These are phyloP conservation scores for Fusarium sp. DNA, from an alignment of 2,329 filamentous ascomycete genomes.

Conservation along the genomic window DNA sequence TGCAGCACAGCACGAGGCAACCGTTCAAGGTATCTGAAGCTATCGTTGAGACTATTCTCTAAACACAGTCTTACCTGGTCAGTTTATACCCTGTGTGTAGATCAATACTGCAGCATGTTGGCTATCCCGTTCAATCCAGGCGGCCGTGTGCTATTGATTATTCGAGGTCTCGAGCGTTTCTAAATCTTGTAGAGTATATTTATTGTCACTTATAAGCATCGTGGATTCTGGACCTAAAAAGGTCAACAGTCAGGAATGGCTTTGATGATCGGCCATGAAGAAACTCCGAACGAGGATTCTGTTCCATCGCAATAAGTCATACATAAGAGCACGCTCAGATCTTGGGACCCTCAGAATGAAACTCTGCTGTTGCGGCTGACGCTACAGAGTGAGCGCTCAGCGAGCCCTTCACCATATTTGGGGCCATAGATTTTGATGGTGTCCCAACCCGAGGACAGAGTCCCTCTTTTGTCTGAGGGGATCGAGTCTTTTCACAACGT, in stretches of 20 bases:
- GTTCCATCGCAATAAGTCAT: not conserved
- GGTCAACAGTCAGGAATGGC: too few species aligned
- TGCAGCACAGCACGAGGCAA: not conserved
- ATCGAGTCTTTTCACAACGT: accelerated
- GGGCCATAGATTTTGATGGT: not conserved
- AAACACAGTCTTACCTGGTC: too few species aligned
- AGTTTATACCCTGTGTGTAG: not conserved
- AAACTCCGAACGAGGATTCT: not conserved
- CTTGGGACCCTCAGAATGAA: too few species aligned
- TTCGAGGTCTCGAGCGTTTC: not conserved
- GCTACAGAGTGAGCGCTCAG: not conserved
- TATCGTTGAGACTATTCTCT: not conserved
- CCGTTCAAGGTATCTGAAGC: too few species aligned
- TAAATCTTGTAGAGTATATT: not conserved
- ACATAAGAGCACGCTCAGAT: not conserved
- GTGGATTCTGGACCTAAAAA: too few species aligned
- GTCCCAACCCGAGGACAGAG: not conserved
- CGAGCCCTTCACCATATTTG: accelerated
- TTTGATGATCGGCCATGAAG: not conserved
- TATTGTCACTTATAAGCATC: too few species aligned
- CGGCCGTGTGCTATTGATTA: not conserved
- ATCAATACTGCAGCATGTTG: not conserved
- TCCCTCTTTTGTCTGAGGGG: not conserved
- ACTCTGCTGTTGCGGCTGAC: too few species aligned
- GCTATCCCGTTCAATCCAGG: not conserved